phyloP scores from a whole-genome alignment of 495 filamentous ascomycete species.

The Tetracladium marchalianum region DNA sequence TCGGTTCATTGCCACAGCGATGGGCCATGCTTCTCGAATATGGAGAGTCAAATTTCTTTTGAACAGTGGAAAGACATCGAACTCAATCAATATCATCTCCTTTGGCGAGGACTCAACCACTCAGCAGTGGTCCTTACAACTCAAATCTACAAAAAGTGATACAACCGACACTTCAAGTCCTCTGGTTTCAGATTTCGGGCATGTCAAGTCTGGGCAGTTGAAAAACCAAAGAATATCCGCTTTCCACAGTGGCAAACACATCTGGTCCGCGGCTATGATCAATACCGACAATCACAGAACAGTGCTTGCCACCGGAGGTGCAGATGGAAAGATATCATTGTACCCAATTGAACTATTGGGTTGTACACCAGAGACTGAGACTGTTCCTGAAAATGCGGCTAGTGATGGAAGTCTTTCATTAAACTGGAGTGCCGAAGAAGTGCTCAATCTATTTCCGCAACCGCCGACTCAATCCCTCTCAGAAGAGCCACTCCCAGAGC shows the following conservation, averaged over 20 bases:
- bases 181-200: background rate
- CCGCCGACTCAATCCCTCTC: too few species aligned
- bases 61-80: slow-evolving; percentile 4
- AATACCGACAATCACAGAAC: slow-evolving; percentile 16
- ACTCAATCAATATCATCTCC: slow-evolving; percentile 46
- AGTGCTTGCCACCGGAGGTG: slow-evolving; percentile 70
- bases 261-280: slow-evolving; percentile 66
- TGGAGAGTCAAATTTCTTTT: slow-evolving; percentile 69
- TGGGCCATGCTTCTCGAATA: slow-evolving; percentile 83
- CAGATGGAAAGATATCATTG: slow-evolving; percentile 49
- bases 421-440: too few species aligned
- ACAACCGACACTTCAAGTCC: background rate
- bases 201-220: slow-evolving; percentile 24
- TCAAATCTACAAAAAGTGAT: background rate
- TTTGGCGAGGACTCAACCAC: slow-evolving; percentile 72
- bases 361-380: background rate
- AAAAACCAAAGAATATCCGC: slow-evolving; percentile 39
- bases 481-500: too few species aligned
- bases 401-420: too few species aligned
- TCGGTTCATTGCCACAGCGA: slow-evolving; percentile 47
- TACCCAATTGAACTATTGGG: background rate
- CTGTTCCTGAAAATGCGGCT: background rate
- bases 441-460: too few species aligned
- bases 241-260: slow-evolving; percentile 77
- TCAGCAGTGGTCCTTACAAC: slow-evolving; percentile 54